These are phyloP conservation scores for Vitis hybrid DNA, from an alignment of 177 flowering plant genomes.

Conservation along the genomic window DNA sequence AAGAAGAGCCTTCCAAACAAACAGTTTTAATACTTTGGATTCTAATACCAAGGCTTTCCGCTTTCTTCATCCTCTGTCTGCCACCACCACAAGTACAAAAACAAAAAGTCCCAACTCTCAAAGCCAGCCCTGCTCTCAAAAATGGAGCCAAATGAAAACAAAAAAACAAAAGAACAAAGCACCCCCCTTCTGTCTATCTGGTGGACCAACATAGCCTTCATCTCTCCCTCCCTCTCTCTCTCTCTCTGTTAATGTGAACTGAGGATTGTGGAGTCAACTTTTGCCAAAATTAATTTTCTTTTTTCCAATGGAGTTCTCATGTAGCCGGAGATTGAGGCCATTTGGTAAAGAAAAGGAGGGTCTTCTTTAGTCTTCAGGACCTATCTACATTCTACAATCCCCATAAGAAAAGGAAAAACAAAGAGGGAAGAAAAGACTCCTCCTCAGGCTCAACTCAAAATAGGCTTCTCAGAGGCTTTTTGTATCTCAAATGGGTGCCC, in stretches of 20 bases:
- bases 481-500: slow-evolving; percentile 20
- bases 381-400: background rate
- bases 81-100: slow-evolving; percentile 1
- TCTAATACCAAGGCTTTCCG: slow-evolving; percentile 10
- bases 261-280: background rate
- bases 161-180: background rate
- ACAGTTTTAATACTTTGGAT: background rate
- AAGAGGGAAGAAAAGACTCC: background rate
- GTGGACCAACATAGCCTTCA: background rate
- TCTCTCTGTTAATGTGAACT: slow-evolving; percentile 2
- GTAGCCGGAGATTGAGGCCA: slow-evolving; percentile 7
- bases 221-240: background rate
- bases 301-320: background rate
- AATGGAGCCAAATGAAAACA: background rate
- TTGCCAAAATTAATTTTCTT: background rate
- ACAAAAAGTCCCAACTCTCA: no score
- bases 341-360: slow-evolving; percentile 1
- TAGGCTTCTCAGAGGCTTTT: background rate
- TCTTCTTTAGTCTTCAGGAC: background rate
- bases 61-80: slow-evolving; percentile 15
- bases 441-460: background rate
- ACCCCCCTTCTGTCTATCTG: background rate
- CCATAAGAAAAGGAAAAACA: slow-evolving; percentile 5
- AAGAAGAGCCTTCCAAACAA: slow-evolving; percentile 19
- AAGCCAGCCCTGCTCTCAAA: background rate